These are phyloP conservation scores for Didymella lethalis DNA, from an alignment of 2,329 filamentous ascomycete genomes.

Conservation along the genomic window DNA sequence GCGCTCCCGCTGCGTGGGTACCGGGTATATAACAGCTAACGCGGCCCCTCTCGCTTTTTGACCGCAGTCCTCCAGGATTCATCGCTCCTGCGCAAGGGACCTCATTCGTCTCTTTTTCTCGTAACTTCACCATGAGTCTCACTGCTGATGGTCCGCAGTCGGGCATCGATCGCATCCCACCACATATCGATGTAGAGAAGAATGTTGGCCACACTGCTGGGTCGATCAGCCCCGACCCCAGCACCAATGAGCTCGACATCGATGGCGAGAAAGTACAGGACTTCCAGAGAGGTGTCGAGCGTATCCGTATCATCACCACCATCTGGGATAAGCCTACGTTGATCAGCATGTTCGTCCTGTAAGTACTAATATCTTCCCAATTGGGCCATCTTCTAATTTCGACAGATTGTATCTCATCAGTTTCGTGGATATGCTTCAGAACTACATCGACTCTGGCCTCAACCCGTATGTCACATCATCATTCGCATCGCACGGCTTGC, in stretches of 20 bases:
- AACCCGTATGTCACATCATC: conserved; percentile 52
- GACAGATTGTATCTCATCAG: conserved; percentile 57
- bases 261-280: conserved; percentile 34
- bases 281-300: conserved; percentile 51
- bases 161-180: conserved; percentile 24
- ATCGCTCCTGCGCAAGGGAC: conserved; percentile 23
- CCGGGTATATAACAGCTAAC: conserved; percentile 27
- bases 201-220: conserved; percentile 18
- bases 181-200: conserved; percentile 36
- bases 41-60: conserved; percentile 11
- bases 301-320: conserved; percentile 52
- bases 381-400: background rate
- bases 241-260: conserved; percentile 24
- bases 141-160: conserved; percentile 20
- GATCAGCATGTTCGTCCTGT: conserved; percentile 51
- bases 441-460: conserved; percentile 52
- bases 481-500: conserved; percentile 47
- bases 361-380: conserved; percentile 15
- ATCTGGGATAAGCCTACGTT: conserved; percentile 52
- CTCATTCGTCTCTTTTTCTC: conserved; percentile 12
- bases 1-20: conserved; percentile 21
- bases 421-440: conserved; percentile 59
- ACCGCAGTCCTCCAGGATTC: conserved; percentile 21
- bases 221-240: conserved; percentile 22
- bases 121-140: conserved; percentile 23